Evolutionary conservation across 495 filamentous ascomycete species (phyloP).

Genomic region (Hypoxylon cercidicola): DNA sequence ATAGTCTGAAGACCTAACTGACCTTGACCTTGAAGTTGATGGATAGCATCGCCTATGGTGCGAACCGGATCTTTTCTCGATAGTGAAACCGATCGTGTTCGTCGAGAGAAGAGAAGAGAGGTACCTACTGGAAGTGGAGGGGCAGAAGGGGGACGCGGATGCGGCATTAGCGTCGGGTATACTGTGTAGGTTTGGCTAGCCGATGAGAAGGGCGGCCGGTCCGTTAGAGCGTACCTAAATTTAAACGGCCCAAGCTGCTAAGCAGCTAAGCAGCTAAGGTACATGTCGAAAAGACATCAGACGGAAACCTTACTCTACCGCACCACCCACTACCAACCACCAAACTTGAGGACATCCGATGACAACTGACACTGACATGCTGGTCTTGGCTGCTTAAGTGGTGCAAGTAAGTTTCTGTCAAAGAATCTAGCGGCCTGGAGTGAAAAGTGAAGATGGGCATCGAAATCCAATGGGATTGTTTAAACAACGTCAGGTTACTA

Average conservation of each 20-base stretch:
- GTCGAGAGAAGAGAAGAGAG: background rate
- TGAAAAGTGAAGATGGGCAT: background rate
- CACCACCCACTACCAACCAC: background rate
- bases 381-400: constrained; percentile 11
- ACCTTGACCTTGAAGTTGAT: constrained; percentile 2
- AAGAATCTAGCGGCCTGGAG: constrained; percentile 13
- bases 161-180: constrained; percentile 31
- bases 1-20: background rate
- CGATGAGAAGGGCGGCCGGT: constrained; percentile 12
- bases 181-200: constrained; percentile 18
- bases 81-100: background rate
- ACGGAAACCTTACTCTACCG: constrained; percentile 15
- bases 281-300: background rate
- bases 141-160: constrained; percentile 1
- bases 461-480: background rate
- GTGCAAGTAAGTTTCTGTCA: constrained; percentile 29
- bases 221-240: constrained; percentile 7
- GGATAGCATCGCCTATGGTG: background rate
- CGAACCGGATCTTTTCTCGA: background rate
- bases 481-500: too few species aligned
- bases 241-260: constrained; percentile 1
- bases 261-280: too few species aligned
- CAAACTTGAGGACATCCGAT: constrained; percentile 15
- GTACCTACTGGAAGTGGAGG: too few species aligned
- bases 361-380: constrained; percentile 34